phyloP scores from a whole-genome alignment of 345 rosid species.

The Syzygium aqueum region DNA sequence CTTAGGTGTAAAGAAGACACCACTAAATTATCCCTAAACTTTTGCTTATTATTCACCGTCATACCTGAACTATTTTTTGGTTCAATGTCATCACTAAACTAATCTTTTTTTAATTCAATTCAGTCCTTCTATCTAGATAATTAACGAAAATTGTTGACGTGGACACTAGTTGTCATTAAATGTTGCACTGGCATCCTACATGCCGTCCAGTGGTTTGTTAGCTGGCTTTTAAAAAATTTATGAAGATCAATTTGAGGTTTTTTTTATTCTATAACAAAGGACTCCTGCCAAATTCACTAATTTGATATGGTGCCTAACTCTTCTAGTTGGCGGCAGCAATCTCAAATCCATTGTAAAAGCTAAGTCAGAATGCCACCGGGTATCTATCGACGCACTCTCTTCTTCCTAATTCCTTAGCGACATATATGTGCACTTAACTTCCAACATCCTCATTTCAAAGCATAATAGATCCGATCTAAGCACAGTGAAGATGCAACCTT shows the following conservation, averaged over 20 bases:
- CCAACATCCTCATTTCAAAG: neutral
- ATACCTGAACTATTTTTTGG: neutral
- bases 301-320: neutral
- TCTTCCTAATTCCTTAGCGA: neutral
- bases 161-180: neutral
- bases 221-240: neutral
- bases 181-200: neutral
- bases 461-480: neutral
- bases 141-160: neutral
- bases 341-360: neutral
- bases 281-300: too few species aligned
- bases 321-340: neutral
- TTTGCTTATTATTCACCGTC: neutral
- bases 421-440: neutral
- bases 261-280: too few species aligned
- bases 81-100: neutral
- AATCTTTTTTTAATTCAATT: neutral
- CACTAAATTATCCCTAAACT: neutral
- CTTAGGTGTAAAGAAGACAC: neutral
- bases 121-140: neutral
- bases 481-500: neutral
- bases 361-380: neutral
- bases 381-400: neutral
- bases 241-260: too few species aligned
- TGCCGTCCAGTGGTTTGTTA: neutral